Base-by-base conservation (phyloP, 345 rosid genomes). In the Eucalyptus erythrocorys region DNA sequence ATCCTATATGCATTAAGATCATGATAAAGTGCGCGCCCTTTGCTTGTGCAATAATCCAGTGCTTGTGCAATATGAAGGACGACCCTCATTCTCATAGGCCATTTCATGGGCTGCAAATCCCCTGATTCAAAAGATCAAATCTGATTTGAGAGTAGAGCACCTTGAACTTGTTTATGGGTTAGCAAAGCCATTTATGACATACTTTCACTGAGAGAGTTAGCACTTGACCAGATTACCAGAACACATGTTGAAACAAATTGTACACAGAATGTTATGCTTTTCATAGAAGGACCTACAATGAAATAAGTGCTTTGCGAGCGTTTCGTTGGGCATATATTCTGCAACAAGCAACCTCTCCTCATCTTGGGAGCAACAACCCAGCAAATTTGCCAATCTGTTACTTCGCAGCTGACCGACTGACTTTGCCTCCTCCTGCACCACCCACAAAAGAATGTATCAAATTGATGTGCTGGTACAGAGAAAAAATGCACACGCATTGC, bases 21-120 rank as follows among this genome's bases (percentile, higher is more conserved):
- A 88, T 97, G 99, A 92, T 97, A 97, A 48, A 97, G 96, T 9
- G 95, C 96, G 32, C 99, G 96, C 48, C 99, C 99, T 95, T 92
- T 96, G 89, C 92, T 93, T 6, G 96, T 95, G 92, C 99, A 97
- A 90, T 96, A 95, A 55, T 96, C 99, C 87, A 97, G 92, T 85
- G 99, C 99, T 94, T 97, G 95, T 88, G 99, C 99, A 86, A 97
- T 95, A 93, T 96, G 96, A 88, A 96, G 94, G 88, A 94, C 97
- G 87, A 96, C 99, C 95, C 99, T 95, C 88, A 96, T 88, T 85
- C 99, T 90, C 99, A 97, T 97, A 4, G 96, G 97, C 99, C 99
- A 97, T 92, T 96, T 96, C 98, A 97, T 96, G 45, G 99, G 99
- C 87, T 96, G 96, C 84, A 95, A 80, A 89, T 97, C 99, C 99